Conservation (phyloP, 164 flowering plant species). For the Euptelea pleiosperma region DNA sequence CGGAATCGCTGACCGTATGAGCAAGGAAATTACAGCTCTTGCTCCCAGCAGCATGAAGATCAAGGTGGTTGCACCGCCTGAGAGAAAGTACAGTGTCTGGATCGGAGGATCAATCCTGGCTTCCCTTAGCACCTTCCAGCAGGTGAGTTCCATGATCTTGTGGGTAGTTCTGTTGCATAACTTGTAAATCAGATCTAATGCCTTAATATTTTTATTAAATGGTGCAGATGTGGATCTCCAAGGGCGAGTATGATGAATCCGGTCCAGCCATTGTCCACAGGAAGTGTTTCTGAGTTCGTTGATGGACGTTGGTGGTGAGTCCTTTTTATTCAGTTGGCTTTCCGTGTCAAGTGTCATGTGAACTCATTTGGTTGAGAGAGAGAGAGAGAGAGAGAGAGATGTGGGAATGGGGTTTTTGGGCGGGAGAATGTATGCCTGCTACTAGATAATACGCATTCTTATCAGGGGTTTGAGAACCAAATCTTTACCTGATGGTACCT, state of each 20-base stretch:
- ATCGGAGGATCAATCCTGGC: too few species aligned
- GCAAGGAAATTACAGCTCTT: too few species aligned
- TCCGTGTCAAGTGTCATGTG: constrained; percentile 30
- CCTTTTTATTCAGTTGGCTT: constrained; percentile 33
- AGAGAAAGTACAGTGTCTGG: too few species aligned
- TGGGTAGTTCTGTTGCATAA: neutral
- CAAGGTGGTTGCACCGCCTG: too few species aligned
- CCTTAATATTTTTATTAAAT: neutral
- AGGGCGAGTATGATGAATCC: constrained; percentile 50
- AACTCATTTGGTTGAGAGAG: constrained; percentile 23
- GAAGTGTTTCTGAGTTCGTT: constrained; percentile 36
- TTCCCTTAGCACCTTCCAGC: too few species aligned
- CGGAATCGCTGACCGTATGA: too few species aligned
- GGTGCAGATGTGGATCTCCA: constrained; percentile 47
- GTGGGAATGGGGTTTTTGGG: constrained; percentile 13
- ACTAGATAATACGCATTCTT: neutral
- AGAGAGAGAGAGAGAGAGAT: too few species aligned
- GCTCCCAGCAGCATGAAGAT: too few species aligned
- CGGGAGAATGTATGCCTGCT: constrained; percentile 8
- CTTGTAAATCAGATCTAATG: neutral
- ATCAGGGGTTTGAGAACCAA: neutral
- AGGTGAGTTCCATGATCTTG: neutral
- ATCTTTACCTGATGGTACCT: constrained; percentile 6
- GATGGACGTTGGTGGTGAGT: constrained; percentile 30
- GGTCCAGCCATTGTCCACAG: too few species aligned